Evolutionary conservation across 805 yeast genomes (phyloP), one percentile per base, ranked within the genome.

Genomic region (Kodamaea sagamina): DNA sequence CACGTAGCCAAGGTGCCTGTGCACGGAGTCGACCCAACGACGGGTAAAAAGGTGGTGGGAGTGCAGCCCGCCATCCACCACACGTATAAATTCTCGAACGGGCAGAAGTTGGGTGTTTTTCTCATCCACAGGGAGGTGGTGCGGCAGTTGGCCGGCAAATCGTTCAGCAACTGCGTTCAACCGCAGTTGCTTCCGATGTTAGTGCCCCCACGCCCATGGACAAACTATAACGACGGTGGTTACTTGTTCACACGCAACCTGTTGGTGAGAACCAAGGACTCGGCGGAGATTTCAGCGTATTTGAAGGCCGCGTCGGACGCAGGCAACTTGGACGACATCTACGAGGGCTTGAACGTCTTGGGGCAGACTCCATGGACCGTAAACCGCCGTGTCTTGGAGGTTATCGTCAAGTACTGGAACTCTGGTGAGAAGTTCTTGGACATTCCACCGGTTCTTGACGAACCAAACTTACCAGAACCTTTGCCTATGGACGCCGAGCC

Each of bases 171-270:
- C 39, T 74, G 86, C 1, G 79, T 86, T 4, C 87, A 82, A 54
- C 96, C 98, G 0, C 97, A 92, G 61, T 74, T 78, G 48, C 71
- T 93, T 41, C 99, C 99, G 6, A 93, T 93, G 99, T 71, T 93
- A 38, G 84, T 86, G 6, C 79, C 81, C 48, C 99, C 99, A n/a
- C 71, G 81, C 43, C 88, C 89, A 4, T 93, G 99, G 99, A 75
- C 81, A 0, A 67, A 80, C 8, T 82, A 83, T 77, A 81, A 83
- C 55, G 77, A 78, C 43, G 99, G 99, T 52, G 99, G 97, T 0
- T 90, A 88, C 56, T 71, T 78, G 46, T 82, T 81, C 56, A 72
- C 85, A 10, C 80, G 77, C 48, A 74, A 80, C 12, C 65, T 74
- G 3, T 67, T 93, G 29, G 78, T 93, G 53, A 77, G 98, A 59